Conservation (phyloP, 495 filamentous ascomycete genomes). For the Hypomontagnella monticulosa region DNA sequence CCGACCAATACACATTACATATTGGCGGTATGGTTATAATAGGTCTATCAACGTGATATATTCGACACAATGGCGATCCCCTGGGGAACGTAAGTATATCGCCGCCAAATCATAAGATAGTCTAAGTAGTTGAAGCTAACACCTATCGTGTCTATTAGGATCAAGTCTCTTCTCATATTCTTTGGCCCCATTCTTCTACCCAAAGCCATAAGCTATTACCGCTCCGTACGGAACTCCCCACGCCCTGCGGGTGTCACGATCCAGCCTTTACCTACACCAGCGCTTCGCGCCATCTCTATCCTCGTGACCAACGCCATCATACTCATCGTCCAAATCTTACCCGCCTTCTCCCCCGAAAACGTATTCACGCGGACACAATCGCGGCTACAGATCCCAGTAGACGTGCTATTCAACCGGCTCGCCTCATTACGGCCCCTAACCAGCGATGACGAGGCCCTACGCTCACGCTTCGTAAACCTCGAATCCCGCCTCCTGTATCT, state of each 20-base stretch:
- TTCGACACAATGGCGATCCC: conserved; percentile 50
- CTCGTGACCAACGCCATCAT: conserved; percentile 66
- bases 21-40: conserved; percentile 31
- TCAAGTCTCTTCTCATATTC: conserved; percentile 83
- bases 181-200: conserved; percentile 87
- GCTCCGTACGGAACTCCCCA: conserved; percentile 62
- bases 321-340: conserved; percentile 71
- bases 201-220: conserved; percentile 75
- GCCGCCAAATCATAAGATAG: background rate
- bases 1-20: background rate
- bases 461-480: conserved; percentile 70
- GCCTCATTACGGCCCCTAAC: conserved; percentile 71
- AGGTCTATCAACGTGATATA: conserved; percentile 17
- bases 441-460: conserved; percentile 68
- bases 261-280: conserved; percentile 64
- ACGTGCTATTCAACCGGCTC: conserved; percentile 87
- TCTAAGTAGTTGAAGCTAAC: conserved; percentile 13
- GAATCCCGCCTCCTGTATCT: conserved; percentile 83
- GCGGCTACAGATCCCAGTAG: conserved; percentile 82
- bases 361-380: conserved; percentile 81
- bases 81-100: conserved; percentile 59
- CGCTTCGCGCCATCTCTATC: conserved; percentile 65
- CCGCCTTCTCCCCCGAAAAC: conserved; percentile 77
- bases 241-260: conserved; percentile 61
- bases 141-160: conserved; percentile 50